These are phyloP conservation scores for Fusarium lateritium DNA, from an alignment of 2,329 filamentous ascomycete genomes.

Conservation along the genomic window DNA sequence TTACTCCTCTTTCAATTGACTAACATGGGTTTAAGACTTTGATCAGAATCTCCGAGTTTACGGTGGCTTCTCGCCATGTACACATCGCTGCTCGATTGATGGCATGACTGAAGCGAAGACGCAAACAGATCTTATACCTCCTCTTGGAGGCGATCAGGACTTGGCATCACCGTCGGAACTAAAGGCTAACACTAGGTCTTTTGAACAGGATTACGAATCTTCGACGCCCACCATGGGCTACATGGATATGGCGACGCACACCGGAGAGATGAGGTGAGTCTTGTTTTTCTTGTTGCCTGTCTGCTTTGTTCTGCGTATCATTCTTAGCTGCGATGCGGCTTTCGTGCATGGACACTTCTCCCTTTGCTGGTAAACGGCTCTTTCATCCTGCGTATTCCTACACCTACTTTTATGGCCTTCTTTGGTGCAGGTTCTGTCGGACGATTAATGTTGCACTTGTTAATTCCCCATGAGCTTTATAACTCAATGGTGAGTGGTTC, in stretches of 20 bases:
- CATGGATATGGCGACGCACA: slow-evolving; percentile 65
- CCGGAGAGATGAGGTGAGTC: slow-evolving; percentile 70
- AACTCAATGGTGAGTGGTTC: slow-evolving; percentile 26
- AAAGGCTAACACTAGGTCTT: slow-evolving; percentile 43
- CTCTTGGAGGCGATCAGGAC: slow-evolving; percentile 15
- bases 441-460: slow-evolving; percentile 7
- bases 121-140: slow-evolving; percentile 13
- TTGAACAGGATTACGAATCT: slow-evolving; percentile 69
- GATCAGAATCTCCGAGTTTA: not conserved
- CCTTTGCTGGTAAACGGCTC: not conserved
- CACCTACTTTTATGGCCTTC: not conserved
- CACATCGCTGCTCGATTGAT: not conserved
- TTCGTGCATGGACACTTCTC: not conserved
- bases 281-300: slow-evolving; percentile 37
- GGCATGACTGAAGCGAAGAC: slow-evolving; percentile 12
- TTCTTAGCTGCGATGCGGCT: slow-evolving; percentile 3
- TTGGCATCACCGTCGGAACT: slow-evolving; percentile 17
- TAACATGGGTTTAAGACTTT: slow-evolving; percentile 14
- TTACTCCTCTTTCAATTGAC: slow-evolving; percentile 5
- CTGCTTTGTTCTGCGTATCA: not conserved
- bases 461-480: slow-evolving; percentile 2
- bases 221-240: slow-evolving; percentile 69
- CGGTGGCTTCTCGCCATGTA: not conserved
- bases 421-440: slow-evolving; percentile 4
- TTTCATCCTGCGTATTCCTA: not conserved